Conservation (phyloP, 345 rosid species). For the Viola odorata region DNA sequence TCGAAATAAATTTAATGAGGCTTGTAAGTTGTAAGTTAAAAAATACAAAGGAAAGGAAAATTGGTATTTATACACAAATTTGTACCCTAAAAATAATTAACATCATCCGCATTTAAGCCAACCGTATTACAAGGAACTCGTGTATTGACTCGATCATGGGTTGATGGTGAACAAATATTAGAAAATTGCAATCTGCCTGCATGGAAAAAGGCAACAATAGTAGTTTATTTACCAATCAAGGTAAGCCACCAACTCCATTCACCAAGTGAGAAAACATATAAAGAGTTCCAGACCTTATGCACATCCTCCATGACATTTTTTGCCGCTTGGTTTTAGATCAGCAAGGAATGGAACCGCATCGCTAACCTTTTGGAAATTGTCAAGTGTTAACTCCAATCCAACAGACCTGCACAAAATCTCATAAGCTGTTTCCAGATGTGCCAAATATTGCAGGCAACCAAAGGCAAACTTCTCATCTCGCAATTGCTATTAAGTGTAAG, state of each 20-base stretch:
- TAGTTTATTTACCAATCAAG: background rate
- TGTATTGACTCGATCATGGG: conserved; percentile 81
- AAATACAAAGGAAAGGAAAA: no score
- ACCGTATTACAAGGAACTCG: conserved; percentile 65
- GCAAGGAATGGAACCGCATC: conserved; percentile 89
- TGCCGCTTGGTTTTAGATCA: conserved; percentile 97
- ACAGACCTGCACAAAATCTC: conserved; percentile 66
- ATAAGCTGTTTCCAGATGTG: conserved; percentile 17
- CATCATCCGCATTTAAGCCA: no score
- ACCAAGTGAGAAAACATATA: background rate
- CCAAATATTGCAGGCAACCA: conserved; percentile 6
- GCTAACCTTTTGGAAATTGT: conserved; percentile 95
- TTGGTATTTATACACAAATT: no score
- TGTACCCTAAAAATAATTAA: no score
- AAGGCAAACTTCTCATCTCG: conserved; percentile 49
- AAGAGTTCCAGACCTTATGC: conserved; percentile 56
- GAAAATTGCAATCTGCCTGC: conserved; percentile 97
- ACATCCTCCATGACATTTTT: conserved; percentile 96
- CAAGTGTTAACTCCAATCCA: conserved; percentile 77
- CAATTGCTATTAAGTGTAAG: conserved; percentile 91
- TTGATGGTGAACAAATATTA: conserved; percentile 85
- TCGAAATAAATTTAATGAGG: no score
- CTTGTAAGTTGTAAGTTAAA: no score
- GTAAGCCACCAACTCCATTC: background rate
- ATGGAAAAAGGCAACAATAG: conserved; percentile 14